These are phyloP conservation scores for Hymenochaete sp. DNA, from an alignment of 1,284 basidiomycete genomes.

Conservation along the genomic window DNA sequence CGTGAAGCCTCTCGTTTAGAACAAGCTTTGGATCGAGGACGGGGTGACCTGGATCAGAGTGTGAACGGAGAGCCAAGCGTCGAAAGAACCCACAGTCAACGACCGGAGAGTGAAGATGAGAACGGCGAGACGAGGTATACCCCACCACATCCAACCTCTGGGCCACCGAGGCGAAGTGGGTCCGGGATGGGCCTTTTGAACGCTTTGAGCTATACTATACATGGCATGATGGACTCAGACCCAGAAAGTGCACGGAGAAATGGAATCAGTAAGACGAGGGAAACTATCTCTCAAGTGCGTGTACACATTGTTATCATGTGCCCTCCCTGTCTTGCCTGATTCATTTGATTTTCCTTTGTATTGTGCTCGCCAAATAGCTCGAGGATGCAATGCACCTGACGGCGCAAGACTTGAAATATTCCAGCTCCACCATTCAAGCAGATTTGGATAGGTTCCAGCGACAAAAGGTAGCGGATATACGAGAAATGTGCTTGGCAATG, in stretches of 20 bases:
- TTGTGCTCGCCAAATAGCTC: constrained; percentile 44
- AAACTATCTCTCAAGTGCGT: constrained; percentile 84
- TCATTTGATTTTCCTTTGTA: constrained; percentile 6
- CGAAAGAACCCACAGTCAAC: constrained; percentile 20
- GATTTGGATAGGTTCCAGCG: constrained; percentile 98
- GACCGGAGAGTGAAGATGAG: constrained; percentile 22
- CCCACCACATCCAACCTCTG: constrained; percentile 69
- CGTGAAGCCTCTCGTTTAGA: constrained; percentile 84
- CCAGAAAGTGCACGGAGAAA: constrained; percentile 92
- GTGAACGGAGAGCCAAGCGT: constrained; percentile 1
- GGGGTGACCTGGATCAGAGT: constrained; percentile 21
- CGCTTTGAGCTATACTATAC: constrained; percentile 89
- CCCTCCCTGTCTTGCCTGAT: neutral
- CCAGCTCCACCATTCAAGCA: constrained; percentile 91
- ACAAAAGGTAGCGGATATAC: constrained; percentile 93
- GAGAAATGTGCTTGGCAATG: constrained; percentile 87
- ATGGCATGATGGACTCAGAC: constrained; percentile 98
- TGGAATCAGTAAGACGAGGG: constrained; percentile 88
- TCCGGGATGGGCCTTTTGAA: constrained; percentile 85
- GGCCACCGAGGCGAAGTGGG: constrained; percentile 46
- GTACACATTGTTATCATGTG: constrained; percentile 1
- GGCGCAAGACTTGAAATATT: constrained; percentile 91
- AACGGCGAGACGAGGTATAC: constrained; percentile 36
- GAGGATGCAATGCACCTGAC: constrained; percentile 87
- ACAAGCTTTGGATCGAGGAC: constrained; percentile 68